Percentiles rank a stretch among this genome's conserved stretches.
Conservation (phyloP, 306 rosid genomes). For the Fragaria iinumae region DNA sequence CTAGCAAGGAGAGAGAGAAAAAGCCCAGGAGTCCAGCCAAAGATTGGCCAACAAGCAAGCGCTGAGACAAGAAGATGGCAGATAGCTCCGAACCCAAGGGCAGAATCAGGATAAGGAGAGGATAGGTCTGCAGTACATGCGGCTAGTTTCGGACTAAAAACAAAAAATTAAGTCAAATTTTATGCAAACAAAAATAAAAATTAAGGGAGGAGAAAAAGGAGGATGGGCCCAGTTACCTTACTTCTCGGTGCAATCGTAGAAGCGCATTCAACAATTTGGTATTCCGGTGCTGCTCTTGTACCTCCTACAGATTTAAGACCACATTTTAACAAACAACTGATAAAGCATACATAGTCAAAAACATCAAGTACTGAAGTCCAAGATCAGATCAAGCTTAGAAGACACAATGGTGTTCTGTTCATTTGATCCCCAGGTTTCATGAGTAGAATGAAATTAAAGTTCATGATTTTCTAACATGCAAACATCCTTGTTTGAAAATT, state of each 20-base stretch:
- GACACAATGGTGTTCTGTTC: not conserved
- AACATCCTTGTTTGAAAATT: not conserved
- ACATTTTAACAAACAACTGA: slow-evolving; percentile 19
- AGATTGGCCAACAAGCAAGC: slow-evolving; percentile 92
- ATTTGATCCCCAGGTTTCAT: not conserved
- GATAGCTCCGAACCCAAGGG: slow-evolving; percentile 92
- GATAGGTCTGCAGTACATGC: slow-evolving; percentile 82
- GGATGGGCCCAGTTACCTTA: slow-evolving; percentile 51
- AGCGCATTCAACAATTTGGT: slow-evolving; percentile 90
- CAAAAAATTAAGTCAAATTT: slow-evolving; percentile 32
- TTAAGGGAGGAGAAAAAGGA: slow-evolving; percentile 21
- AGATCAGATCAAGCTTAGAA: not conserved
- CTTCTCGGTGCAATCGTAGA: slow-evolving; percentile 85
- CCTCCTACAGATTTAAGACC: slow-evolving; percentile 51
- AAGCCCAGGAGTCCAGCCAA: slow-evolving; percentile 97
- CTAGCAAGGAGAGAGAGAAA: slow-evolving; percentile 81
- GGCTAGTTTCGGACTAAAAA: slow-evolving; percentile 89
- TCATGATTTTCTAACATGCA: not conserved
- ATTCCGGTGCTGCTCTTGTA: slow-evolving; percentile 91
- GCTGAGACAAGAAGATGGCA: slow-evolving; percentile 85
- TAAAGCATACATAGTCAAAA: not conserved
- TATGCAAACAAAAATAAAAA: slow-evolving; percentile 24
- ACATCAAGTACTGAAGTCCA: not conserved
- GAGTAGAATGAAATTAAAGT: not conserved
- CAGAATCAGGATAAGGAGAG: slow-evolving; percentile 75